Percentiles rank a stretch among this genome's conserved stretches.
Conservation (phyloP, 805 yeast species). For the Wickerhamiella brachini region DNA sequence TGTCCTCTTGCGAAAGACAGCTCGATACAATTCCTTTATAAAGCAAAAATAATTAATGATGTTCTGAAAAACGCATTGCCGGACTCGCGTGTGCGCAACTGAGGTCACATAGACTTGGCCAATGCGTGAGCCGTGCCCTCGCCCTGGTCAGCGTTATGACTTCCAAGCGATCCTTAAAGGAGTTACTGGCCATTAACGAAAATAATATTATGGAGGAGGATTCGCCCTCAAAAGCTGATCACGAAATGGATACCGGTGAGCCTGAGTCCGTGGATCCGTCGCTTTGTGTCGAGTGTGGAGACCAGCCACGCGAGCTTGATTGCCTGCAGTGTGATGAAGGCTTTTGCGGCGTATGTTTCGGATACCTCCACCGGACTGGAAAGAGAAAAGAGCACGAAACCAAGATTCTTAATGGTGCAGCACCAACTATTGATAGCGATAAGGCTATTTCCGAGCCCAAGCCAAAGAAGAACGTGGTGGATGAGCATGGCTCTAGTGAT, state of each 20-base stretch:
- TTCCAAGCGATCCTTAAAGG: constrained; percentile 19
- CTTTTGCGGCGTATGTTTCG: constrained; percentile 58
- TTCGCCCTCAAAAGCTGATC: not conserved
- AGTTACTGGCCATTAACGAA: constrained; percentile 20
- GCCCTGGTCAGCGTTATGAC: constrained; percentile 1
- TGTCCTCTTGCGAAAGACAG: too few relatives aligned
- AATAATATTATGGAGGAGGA: constrained; percentile 16
- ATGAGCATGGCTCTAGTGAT: constrained; percentile 9
- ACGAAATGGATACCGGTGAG: constrained; percentile 1
- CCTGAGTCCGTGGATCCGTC: constrained; percentile 6
- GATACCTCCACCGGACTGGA: constrained; percentile 57
- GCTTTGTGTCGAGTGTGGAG: constrained; percentile 57
- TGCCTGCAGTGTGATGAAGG: constrained; percentile 53
- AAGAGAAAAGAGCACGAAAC: constrained; percentile 19
- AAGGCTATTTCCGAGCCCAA: constrained; percentile 6
- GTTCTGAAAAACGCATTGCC: too few relatives aligned
- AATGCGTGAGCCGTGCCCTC: not conserved
- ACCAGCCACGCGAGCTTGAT: constrained; percentile 52
- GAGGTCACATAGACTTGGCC: not conserved
- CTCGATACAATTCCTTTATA: too few relatives aligned
- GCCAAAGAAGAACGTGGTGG: not conserved
- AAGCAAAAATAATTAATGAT: too few relatives aligned
- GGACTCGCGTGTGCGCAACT: not conserved
- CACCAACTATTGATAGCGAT: constrained; percentile 4
- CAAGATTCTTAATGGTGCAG: constrained; percentile 5